phyloP scores from a whole-genome alignment of 2,329 filamentous ascomycete species.

The Sporothrix humicola region DNA sequence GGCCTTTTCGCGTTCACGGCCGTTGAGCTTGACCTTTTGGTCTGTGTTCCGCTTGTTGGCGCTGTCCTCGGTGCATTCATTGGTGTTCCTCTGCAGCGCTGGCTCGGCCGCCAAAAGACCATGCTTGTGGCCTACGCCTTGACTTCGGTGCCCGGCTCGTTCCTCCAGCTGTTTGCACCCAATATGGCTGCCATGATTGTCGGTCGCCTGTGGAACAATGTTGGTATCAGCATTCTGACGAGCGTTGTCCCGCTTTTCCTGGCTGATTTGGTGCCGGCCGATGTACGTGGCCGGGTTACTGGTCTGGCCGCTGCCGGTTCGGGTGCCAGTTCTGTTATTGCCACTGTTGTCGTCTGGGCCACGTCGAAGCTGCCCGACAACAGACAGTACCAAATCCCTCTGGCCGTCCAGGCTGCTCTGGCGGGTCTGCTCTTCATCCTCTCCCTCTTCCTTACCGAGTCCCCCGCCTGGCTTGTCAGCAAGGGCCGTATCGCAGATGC shows the following conservation, averaged over 20 bases:
- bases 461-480: background rate
- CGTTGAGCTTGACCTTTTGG: background rate
- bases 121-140: background rate
- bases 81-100: background rate
- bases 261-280: background rate
- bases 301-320: background rate
- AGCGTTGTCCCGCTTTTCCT: background rate
- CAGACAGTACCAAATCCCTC: background rate
- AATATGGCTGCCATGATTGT: background rate
- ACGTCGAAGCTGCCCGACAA: background rate
- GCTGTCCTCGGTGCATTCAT: background rate
- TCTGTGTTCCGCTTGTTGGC: background rate
- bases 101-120: background rate
- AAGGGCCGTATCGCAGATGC: background rate
- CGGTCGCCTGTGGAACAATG: background rate
- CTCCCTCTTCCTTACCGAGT: background rate
- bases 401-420: background rate
- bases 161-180: background rate
- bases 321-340: background rate
- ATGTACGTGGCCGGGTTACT: background rate
- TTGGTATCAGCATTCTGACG: background rate
- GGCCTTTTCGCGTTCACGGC: background rate
- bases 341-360: slow-evolving; percentile 4
- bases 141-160: background rate
- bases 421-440: background rate